Conservation (phyloP, 345 rosid species). For the Populus alba region DNA sequence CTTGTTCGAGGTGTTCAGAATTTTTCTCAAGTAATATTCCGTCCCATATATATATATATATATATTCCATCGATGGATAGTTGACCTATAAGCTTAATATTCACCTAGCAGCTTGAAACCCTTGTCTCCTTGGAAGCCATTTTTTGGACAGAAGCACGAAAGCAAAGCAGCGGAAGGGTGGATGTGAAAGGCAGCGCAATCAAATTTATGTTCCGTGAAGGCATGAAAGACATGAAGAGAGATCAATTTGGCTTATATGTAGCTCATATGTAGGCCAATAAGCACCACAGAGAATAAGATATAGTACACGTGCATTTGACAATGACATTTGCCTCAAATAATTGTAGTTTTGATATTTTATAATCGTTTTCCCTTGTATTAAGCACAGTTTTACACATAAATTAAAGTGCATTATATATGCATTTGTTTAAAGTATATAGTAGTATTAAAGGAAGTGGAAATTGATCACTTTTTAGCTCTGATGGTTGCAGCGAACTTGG, state of each 20-base stretch:
- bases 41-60: no score
- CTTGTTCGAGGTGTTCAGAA: no score
- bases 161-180: not conserved
- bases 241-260: constrained; percentile 15
- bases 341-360: not conserved
- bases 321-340: not conserved
- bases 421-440: not conserved
- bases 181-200: constrained; percentile 9
- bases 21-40: not conserved
- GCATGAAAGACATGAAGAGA: constrained; percentile 22
- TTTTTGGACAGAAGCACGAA: not conserved
- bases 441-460: not conserved
- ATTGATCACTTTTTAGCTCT: not conserved
- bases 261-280: constrained; percentile 13
- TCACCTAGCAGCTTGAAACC: constrained; percentile 2
- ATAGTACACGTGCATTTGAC: constrained; percentile 13
- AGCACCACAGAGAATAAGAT: constrained; percentile 7
- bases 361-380: not conserved
- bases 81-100: not conserved
- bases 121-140: constrained; percentile 15
- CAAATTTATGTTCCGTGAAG: constrained; percentile 16
- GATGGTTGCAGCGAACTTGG: constrained; percentile 27
- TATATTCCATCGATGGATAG: not conserved
- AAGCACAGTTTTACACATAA: not conserved
- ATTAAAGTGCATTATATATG: not conserved